Evolutionary conservation across 1,284 basidiomycete genomes (phyloP), one percentile per base, ranked within the genome.

Genomic region (Exsudoporus floridanus): DNA sequence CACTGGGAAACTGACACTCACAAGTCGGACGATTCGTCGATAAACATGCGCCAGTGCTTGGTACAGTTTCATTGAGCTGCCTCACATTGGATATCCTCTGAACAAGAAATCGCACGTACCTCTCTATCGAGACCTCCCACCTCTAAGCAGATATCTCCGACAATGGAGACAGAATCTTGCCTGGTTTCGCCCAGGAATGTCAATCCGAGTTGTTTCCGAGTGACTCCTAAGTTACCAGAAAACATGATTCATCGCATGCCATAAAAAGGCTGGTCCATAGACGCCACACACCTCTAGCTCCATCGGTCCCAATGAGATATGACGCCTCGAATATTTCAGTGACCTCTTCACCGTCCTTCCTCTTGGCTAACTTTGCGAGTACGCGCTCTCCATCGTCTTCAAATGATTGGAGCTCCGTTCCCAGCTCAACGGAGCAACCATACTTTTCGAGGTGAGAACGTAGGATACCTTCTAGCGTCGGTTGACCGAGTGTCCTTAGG

Each of bases 151-250:
- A 79, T 69, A 56, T 80, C 78, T 1, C 77, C 79, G 4, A 74
- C 61, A 3, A 77, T 58, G 12, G 72, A 60, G 14, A 60, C 60
- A 16, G 74, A 60, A 9, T 71, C 61, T 4, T 62, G 62, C 33
- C 62, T 64, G 0, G 72, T 74, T 53, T 81, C 75, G 0, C 80
- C 80, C 1, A 76, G 49, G 53, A 82, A 80, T 0, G 68, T 54
- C 21, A 80, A 55, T 0, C 73, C 74, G 8, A 79, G 68, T 27
- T 68, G 63, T 52, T 80, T 79, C 43, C 77, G 68, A 18, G 76
- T 70, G 21, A 50, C 36, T 3, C 70, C 58, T 62, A n/a, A n/a
- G n/a, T n/a, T n/a, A 13, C 9, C 16, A 39, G 27, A 27, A 39
- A 30, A 40, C 7, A 18, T 5, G 16, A 34, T 18, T 5, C 23